phyloP scores from a whole-genome alignment of 2,329 filamentous ascomycete genomes.

The Colletotrichum caudatum region DNA sequence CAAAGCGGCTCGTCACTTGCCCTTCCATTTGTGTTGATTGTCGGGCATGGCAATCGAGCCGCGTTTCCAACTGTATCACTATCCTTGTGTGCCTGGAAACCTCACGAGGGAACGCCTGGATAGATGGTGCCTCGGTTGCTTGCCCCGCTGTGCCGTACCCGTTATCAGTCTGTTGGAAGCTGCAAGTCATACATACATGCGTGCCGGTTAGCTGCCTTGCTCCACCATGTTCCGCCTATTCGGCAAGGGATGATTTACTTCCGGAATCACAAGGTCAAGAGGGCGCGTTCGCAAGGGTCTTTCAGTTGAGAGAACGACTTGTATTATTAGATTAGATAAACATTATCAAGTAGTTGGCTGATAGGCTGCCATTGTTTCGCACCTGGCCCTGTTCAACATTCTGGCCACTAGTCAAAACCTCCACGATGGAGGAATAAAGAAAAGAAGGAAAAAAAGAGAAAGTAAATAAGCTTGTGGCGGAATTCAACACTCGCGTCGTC shows the following conservation, averaged over 20 bases:
- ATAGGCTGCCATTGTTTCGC: background rate
- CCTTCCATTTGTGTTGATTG: background rate
- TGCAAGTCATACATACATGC: no score
- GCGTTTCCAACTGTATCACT: no score
- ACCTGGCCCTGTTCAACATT: background rate
- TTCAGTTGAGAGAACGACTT: background rate
- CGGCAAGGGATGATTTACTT: no score
- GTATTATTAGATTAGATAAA: background rate
- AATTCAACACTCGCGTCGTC: background rate
- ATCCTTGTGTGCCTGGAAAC: no score
- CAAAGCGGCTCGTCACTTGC: background rate
- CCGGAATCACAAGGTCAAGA: no score
- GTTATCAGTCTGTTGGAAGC: background rate
- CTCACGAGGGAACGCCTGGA: no score
- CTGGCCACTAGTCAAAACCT: background rate
- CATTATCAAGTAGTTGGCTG: background rate
- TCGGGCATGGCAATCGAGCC: no score
- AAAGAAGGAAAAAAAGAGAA: no score
- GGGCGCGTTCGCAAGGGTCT: no score
- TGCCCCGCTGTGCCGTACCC: background rate
- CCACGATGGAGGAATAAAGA: no score
- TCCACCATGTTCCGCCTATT: background rate
- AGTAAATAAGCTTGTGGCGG: background rate
- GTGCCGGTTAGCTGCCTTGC: background rate
- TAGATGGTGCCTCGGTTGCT: background rate